Evolutionary conservation across 306 rosid genomes (phyloP), one percentile per base, ranked within the genome.

Genomic region (Cicer bijugum): DNA sequence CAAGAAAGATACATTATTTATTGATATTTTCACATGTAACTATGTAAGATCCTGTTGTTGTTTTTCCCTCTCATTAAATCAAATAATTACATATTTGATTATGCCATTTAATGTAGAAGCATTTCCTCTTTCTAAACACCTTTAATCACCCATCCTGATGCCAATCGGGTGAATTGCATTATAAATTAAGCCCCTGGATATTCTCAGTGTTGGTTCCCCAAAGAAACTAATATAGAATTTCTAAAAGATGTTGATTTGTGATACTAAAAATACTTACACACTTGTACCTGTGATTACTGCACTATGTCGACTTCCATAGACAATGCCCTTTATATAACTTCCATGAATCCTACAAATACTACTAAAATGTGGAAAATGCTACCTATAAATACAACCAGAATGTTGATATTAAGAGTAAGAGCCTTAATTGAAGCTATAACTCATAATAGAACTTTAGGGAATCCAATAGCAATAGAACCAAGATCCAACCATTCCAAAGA

Each of bases 361-460:
- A 17, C 19, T 17, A 17, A 1, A 17, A 17, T 60, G 8, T 42
- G 17, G 80, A 74, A 75, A 55, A 60, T 17, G 58, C n/a, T 69
- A 89, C 98, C 97, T 61, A 97, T 88, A 50, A 93, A 72, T 6
- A 89, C 58, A 28, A 82, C 82, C n/a, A 93, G 90, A 77, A 89
- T 80, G 82, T 93, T 91, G 93, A 91, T 84, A 52, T 93, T 93
- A 52, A 89, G 78, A 75, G 92, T 78, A 6, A 82, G 82, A 80
- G 84, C 81, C 64, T 83, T 84, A 60, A 91, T 50, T 38, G 97
- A 72, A 15, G 85, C 82, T 5, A 85, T 14, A 56, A 82, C 84
- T 63, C 91, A 89, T 56, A 86, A 38, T 9, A 76, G 68, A 56
- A 93, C 79, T 4, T 82, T 92, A 51, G 73, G 72, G 51, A 82